phyloP scores from a whole-genome alignment of 345 rosid species.

The Syzygium oleosum region DNA sequence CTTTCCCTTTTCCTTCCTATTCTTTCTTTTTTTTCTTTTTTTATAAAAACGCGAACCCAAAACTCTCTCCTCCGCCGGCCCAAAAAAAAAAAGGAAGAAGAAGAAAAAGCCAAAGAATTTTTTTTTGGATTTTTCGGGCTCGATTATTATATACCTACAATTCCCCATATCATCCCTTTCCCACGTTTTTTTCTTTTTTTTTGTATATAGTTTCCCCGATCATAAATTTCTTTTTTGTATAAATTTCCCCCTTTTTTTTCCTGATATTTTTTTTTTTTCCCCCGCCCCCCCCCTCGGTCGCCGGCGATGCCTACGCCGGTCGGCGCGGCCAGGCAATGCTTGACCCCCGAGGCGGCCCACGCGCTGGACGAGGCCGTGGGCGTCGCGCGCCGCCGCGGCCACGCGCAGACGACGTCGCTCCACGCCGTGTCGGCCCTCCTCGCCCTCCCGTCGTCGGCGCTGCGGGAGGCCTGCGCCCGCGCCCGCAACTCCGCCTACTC shows the following conservation, averaged over 20 bases:
- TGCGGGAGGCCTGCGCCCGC: constrained; percentile 78
- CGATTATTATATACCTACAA: neutral
- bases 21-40: neutral
- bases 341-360: constrained; percentile 66
- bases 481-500: constrained; percentile 63
- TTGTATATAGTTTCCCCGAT: neutral
- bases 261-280: neutral
- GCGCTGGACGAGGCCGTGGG: constrained; percentile 74
- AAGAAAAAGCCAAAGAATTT: neutral
- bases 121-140: neutral
- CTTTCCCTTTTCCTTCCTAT: neutral
- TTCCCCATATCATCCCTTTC: neutral
- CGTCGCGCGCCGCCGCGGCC: constrained; percentile 65
- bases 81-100: neutral
- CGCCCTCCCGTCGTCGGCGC: constrained; percentile 48
- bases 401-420: constrained; percentile 83
- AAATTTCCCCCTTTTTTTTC: neutral
- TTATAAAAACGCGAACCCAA: neutral
- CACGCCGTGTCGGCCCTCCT: constrained; percentile 81
- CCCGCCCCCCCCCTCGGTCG: neutral
- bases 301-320: constrained; percentile 98
- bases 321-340: constrained; percentile 71
- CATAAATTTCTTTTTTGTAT: neutral
- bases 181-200: neutral
- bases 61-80: neutral